Conservation (phyloP, 2,329 filamentous ascomycete genomes). For the Fusarium sp. region DNA sequence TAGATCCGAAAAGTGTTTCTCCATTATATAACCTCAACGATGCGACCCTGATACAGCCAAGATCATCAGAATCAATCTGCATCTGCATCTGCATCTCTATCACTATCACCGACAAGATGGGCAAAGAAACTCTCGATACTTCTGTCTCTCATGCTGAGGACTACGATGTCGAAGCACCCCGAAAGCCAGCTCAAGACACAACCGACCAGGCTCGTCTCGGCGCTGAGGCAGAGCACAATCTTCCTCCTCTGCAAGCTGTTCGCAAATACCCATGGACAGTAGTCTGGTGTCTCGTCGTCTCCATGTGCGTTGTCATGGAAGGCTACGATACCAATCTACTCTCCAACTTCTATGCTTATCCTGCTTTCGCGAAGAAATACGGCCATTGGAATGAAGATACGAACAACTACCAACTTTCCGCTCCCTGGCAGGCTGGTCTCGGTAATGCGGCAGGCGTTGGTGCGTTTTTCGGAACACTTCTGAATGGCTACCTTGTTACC, state of each 20-base stretch:
- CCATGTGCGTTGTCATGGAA: conserved; percentile 57
- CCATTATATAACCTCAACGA: conserved; percentile 29
- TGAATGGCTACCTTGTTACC: conserved; percentile 60
- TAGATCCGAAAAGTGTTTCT: not conserved
- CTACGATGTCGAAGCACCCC: conserved; percentile 15
- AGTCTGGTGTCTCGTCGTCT: conserved; percentile 52
- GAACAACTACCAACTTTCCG: conserved; percentile 53
- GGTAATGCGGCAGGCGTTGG: conserved; percentile 58
- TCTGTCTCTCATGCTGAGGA: conserved; percentile 21
- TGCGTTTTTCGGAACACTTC: conserved; percentile 59
- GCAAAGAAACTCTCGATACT: conserved; percentile 9
- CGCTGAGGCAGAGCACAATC: conserved; percentile 41
- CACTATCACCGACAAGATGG: conserved; percentile 1
- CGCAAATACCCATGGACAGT: conserved; percentile 51
- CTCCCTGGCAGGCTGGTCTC: conserved; percentile 63
- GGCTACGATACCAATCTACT: conserved; percentile 54
- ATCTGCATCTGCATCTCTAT: not conserved
- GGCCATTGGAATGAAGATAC: conserved; percentile 45
- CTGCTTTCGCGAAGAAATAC: conserved; percentile 44
- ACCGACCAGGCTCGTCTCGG: conserved; percentile 29
- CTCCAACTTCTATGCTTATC: conserved; percentile 53
- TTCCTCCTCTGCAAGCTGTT: conserved; percentile 45
- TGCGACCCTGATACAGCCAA: conserved; percentile 1
- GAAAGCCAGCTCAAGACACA: conserved; percentile 10
- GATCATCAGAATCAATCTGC: conserved; percentile 3